Percentiles rank a stretch among this genome's conserved stretches.
Evolutionary conservation across 2,329 filamentous ascomycete species (phyloP).

Genomic region (Exophiala sideris): DNA sequence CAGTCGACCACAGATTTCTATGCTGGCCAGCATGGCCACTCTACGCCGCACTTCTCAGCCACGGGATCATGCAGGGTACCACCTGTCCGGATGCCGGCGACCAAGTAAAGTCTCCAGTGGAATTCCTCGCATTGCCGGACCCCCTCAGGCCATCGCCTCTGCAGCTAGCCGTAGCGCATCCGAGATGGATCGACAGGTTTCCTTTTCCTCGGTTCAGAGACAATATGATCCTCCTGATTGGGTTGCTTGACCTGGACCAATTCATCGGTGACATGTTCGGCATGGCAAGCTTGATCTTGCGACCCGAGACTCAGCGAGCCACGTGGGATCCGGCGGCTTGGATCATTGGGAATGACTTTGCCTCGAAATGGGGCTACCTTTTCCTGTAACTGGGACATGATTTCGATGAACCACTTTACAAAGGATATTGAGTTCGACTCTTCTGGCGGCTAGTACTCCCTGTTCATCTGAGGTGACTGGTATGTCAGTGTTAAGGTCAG

Average conservation of each 20-base stretch:
- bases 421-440: not conserved
- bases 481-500: too few species aligned
- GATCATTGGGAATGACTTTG: not conserved
- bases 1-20: not conserved
- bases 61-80: not conserved
- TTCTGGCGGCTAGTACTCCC: too few species aligned
- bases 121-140: not conserved
- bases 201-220: constrained; percentile 42
- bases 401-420: not conserved
- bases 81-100: not conserved
- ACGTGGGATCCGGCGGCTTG: not conserved
- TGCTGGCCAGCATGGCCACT: not conserved
- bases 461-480: too few species aligned
- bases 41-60: not conserved
- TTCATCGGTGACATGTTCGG: constrained; percentile 35
- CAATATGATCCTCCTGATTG: constrained; percentile 33
- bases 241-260: constrained; percentile 37
- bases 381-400: not conserved
- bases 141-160: not conserved
- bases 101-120: not conserved
- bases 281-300: not conserved
- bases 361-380: not conserved
- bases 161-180: not conserved
- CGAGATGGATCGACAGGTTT: constrained; percentile 32
- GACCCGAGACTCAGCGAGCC: not conserved